These are phyloP conservation scores for Isoetes engelmannii DNA, from an alignment of 83 land plant species.

Conservation along the genomic window DNA sequence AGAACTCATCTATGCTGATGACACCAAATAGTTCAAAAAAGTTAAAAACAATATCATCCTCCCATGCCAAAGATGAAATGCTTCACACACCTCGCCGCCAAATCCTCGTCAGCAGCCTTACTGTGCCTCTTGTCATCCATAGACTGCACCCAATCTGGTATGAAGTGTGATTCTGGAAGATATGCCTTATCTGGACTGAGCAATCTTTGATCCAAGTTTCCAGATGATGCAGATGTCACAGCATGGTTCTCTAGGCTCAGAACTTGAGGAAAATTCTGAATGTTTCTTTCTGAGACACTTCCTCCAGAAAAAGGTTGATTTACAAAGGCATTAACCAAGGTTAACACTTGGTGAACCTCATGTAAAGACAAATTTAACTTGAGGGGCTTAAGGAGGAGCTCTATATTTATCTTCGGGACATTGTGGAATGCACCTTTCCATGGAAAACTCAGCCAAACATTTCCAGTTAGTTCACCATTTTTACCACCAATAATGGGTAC, in stretches of 20 bases:
- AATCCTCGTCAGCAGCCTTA: constrained; percentile 42
- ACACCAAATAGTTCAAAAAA: background rate
- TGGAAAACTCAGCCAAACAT: constrained; percentile 59
- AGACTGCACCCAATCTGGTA: constrained; percentile 71
- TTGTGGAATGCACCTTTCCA: constrained; percentile 65
- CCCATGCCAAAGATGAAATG: too few species aligned
- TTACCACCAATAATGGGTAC: constrained; percentile 49
- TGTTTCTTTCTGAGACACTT: too few species aligned
- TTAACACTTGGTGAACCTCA: constrained; percentile 25
- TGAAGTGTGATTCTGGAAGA: constrained; percentile 51
- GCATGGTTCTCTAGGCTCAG: too few species aligned
- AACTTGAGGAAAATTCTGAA: too few species aligned
- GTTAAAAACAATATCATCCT: too few species aligned
- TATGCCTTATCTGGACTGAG: constrained; percentile 12
- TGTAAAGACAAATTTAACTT: constrained; percentile 21
- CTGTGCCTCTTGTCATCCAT: constrained; percentile 21
- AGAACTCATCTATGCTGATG: constrained; percentile 83
- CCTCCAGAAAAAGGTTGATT: too few species aligned
- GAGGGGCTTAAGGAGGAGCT: constrained; percentile 32
- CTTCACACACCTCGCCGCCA: constrained; percentile 50
- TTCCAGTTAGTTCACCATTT: constrained; percentile 55
- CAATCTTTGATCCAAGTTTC: background rate
- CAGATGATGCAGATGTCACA: too few species aligned
- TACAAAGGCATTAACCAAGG: constrained; percentile 12
- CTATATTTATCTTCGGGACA: constrained; percentile 56